phyloP scores from a whole-genome alignment of 345 rosid genomes.

The Salix dunnii region DNA sequence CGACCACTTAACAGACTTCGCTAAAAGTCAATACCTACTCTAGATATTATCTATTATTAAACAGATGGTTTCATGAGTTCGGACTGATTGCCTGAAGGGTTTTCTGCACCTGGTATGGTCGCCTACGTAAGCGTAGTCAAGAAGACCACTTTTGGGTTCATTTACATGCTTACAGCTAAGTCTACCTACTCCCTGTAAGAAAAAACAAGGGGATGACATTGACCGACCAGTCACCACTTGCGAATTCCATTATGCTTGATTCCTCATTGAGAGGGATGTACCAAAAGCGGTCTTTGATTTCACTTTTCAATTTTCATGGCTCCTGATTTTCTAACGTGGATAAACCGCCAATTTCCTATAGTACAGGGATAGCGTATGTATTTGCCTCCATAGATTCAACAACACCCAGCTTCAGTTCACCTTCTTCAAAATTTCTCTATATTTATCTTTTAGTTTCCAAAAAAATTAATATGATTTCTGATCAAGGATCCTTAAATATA shows the following conservation, averaged over 20 bases:
- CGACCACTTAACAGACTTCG: too few species aligned
- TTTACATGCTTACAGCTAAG: neutral
- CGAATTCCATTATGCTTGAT: neutral
- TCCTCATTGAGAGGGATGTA: neutral
- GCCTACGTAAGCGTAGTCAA: neutral
- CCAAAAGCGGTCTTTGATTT: neutral
- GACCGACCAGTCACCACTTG: neutral
- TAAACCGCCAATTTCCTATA: neutral
- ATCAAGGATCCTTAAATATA: too few species aligned
- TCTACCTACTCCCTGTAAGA: constrained; percentile 12
- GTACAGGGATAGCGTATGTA: neutral
- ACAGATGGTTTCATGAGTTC: neutral
- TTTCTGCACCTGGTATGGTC: neutral
- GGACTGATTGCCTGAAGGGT: neutral
- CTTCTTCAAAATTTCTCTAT: neutral
- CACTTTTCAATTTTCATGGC: neutral
- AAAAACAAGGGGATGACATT: neutral
- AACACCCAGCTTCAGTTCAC: neutral
- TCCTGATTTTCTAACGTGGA: neutral
- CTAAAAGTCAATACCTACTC: constrained; percentile 11
- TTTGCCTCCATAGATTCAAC: neutral
- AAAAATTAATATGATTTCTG: neutral
- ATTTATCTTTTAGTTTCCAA: too few species aligned
- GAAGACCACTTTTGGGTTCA: neutral
- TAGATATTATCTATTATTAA: neutral